Evolutionary conservation across 495 filamentous ascomycete genomes (phyloP).

Genomic region (Talaromyces thailandensis): DNA sequence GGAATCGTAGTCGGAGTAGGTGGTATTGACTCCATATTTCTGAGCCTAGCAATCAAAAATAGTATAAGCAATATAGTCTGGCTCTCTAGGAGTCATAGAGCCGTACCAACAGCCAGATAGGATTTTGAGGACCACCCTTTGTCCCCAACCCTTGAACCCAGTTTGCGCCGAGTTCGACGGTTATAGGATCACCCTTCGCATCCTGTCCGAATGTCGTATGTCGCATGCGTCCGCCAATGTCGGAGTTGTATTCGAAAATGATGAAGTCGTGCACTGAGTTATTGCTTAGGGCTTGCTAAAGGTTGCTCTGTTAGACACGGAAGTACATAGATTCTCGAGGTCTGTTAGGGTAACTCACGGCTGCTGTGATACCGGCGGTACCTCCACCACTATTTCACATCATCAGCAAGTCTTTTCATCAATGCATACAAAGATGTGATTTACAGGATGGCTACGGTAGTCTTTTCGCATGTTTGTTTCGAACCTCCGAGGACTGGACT

Average conservation of each 20-base stretch:
- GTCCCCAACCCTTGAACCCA: slow-evolving; percentile 64
- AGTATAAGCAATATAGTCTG: not conserved
- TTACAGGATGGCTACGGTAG: slow-evolving; percentile 30
- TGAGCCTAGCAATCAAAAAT: slow-evolving; percentile 31
- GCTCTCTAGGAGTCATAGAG: not conserved
- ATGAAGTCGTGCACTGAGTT: slow-evolving; percentile 58
- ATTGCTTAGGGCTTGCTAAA: slow-evolving; percentile 54
- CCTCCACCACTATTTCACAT: slow-evolving; percentile 22
- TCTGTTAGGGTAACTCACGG: slow-evolving; percentile 28
- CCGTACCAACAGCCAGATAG: slow-evolving; percentile 54
- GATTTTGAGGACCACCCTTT: slow-evolving; percentile 51
- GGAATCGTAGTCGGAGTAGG: slow-evolving; percentile 52
- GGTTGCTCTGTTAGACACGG: slow-evolving; percentile 8
- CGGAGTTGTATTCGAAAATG: slow-evolving; percentile 57
- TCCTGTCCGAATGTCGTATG: slow-evolving; percentile 50
- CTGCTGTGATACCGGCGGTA: slow-evolving; percentile 62
- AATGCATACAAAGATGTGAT: slow-evolving; percentile 6
- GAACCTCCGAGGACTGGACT: not conserved
- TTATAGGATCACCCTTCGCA: slow-evolving; percentile 44
- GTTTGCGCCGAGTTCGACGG: slow-evolving; percentile 60
- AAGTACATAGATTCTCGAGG: slow-evolving; percentile 5
- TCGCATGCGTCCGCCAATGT: slow-evolving; percentile 53
- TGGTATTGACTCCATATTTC: slow-evolving; percentile 53
- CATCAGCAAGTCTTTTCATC: not conserved
- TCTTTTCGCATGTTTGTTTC: slow-evolving; percentile 22